Evolutionary conservation across 2,329 filamentous ascomycete species (phyloP).

Genomic region (Fusarium anguioides): DNA sequence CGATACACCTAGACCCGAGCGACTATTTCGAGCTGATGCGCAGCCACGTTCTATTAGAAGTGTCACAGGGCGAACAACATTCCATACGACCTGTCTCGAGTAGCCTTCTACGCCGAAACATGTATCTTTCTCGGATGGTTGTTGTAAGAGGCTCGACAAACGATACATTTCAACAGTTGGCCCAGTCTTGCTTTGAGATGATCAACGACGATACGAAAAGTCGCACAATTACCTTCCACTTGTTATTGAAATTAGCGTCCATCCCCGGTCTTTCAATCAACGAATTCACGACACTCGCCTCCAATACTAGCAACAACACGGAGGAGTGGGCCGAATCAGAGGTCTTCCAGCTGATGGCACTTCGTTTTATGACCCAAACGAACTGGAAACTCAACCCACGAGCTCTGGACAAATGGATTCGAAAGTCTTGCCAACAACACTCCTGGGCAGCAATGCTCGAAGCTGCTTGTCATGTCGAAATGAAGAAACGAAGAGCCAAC

Average conservation of each 20-base stretch:
- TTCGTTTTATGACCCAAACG: conserved; percentile 16
- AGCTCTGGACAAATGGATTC: conserved; percentile 1
- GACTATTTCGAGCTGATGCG: conserved; percentile 18
- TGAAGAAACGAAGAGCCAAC: conserved; percentile 7
- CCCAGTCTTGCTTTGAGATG: conserved; percentile 3
- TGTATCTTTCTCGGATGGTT: conserved; percentile 17
- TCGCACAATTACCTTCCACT: conserved; percentile 16
- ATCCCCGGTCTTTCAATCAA: background rate
- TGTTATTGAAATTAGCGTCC: conserved; percentile 23
- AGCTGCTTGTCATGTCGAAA: conserved; percentile 1
- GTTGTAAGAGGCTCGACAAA: background rate
- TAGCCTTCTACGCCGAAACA: conserved; percentile 15
- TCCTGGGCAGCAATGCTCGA: conserved; percentile 17
- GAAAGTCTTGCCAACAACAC: background rate
- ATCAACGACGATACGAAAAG: background rate
- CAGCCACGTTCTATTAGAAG: conserved; percentile 15
- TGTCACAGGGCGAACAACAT: background rate
- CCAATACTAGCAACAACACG: background rate
- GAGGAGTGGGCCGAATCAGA: conserved; percentile 13
- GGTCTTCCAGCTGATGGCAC: conserved; percentile 15
- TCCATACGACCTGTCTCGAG: background rate
- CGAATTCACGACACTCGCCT: conserved; percentile 2
- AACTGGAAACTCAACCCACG: conserved; percentile 8
- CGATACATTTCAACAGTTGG: background rate
- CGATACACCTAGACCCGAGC: background rate